Base-by-base conservation (phyloP, 129 eudicot genomes). In the Smallanthus sonchifolius region DNA sequence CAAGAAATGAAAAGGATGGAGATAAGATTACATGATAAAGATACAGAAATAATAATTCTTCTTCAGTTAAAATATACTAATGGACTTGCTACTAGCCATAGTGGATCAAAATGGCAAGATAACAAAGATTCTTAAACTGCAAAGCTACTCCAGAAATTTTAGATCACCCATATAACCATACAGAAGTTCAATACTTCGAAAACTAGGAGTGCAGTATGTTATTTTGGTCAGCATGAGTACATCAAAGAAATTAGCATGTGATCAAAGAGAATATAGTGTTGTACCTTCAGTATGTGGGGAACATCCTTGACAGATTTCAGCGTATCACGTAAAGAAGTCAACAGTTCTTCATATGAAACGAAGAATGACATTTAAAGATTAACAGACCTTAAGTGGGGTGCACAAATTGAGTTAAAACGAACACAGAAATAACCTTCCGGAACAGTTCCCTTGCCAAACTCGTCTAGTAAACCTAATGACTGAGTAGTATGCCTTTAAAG, bases 221-320 rank as follows among this genome's bases (percentile, higher is more conserved):
- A 36, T 37, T 44, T 9, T 32, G 70, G 48, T 62, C 32, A 60
- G 57, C 71, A 63, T 14, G n/a, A 47, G 38, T 19, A 13, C n/a
- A 35, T 40, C n/a, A 44, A 34, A 71, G 38, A 70, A 30, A 43
- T 65, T 34, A 63, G 52, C 14, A 61, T 37, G 7, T 34, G 65
- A 43, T 28, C 5, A 30, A 56, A 82, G 56, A 75, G n/a, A 59
- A 76, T 40, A 77, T 17, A n/a, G 52, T 51, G n/a, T 47, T 66
- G 83, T 48, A 93, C 97, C 97, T 93, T 93, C 55, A 93, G 84
- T 81, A 90, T 71, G 78, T 83, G 81, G 49, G 97, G 96, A 72
- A 93, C 84, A 88, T 93, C 96, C 83, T 90, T 90, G 7, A 93
- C 90, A 70, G 85, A 84, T 79, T 90, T 93, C 80, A 93, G 76